Evolutionary conservation across 179 eudicot genomes (phyloP).

Genomic region (Dionaea muscipula): DNA sequence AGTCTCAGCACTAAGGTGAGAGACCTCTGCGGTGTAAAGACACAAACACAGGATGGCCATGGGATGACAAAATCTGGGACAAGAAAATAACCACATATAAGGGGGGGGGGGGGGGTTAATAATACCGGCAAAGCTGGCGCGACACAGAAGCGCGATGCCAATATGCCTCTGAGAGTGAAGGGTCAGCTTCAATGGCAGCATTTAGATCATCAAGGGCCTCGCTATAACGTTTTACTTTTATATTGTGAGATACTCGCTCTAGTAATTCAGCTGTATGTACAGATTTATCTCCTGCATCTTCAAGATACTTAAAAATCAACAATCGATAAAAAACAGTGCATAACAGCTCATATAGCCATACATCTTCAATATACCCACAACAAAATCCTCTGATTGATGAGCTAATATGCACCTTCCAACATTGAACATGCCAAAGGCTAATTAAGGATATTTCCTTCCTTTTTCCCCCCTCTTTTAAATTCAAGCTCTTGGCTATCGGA

Average conservation of each 20-base stretch:
- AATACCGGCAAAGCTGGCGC: slow-evolving; percentile 78
- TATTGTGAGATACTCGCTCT: slow-evolving; percentile 59
- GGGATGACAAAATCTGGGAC: not conserved
- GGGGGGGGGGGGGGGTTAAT: not conserved
- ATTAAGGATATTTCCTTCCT: too few relatives aligned
- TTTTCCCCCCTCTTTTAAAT: too few relatives aligned
- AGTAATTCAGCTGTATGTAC: slow-evolving; percentile 54
- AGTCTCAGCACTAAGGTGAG: too few relatives aligned
- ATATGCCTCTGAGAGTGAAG: slow-evolving; percentile 79
- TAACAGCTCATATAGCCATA: too few relatives aligned
- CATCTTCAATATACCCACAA: not conserved
- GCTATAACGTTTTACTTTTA: slow-evolving; percentile 72
- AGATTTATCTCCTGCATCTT: slow-evolving; percentile 46
- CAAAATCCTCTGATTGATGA: not conserved
- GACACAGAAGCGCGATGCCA: slow-evolving; percentile 61
- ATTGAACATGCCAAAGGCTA: too few relatives aligned
- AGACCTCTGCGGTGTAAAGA: too few relatives aligned
- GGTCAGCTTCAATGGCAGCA: slow-evolving; percentile 90
- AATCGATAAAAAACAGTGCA: not conserved
- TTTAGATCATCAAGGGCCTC: slow-evolving; percentile 87
- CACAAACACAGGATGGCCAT: too few relatives aligned
- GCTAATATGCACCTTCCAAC: too few relatives aligned
- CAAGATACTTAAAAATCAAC: not conserved
- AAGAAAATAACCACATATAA: not conserved
- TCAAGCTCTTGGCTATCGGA: too few relatives aligned